Evolutionary conservation across 306 rosid genomes (phyloP), one percentile per base, ranked within the genome.

Genomic region (Inga oerstediana): DNA sequence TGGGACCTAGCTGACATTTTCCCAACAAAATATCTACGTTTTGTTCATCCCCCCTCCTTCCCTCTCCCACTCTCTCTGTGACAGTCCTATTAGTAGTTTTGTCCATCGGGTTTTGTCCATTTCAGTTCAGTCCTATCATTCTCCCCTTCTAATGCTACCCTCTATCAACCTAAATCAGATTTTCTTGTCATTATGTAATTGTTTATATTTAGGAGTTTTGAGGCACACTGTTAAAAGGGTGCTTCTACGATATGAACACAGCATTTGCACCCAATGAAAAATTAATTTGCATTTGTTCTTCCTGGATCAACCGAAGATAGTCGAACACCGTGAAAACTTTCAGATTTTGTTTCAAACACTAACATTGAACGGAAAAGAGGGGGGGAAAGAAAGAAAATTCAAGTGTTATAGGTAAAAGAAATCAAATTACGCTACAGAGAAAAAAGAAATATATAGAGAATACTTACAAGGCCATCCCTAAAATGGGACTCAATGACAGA

Each of bases 381-480:
- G 43, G 10, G 17, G 3, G 1, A 11, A n/a, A 11, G 35, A 4
- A 4, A 22, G 35, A 24, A 61, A 61, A 10, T 61, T 24, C 67
- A 61, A 22, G 37, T 4, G 3, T 5, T 27, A 61, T 1, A 3
- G 37, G 68, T 19, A 24, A 74, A 79, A 24, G 51, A 56, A 79
- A 66, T 62, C 64, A 65, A 10, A 84, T 79, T 72, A 65, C 30
- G 67, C 15, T 44, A 44, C 24, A 27, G 37, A 44, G 24, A 56
- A 45, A 72, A 35, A 48, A 59, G 54, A 52, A 2, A 51, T 17
- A 79, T 24, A 72, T 17, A 22, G 78, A 6, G 37, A 49, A 83
- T 30, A 82, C 99, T 89, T 83, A 95, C 99, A 49, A 93, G 99
- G 78, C 96, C 96, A 61, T 89, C 88, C 81, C 91, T 92, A 91